Conservation (phyloP, 2,329 filamentous ascomycete genomes). For the Penicillium nordicum region DNA sequence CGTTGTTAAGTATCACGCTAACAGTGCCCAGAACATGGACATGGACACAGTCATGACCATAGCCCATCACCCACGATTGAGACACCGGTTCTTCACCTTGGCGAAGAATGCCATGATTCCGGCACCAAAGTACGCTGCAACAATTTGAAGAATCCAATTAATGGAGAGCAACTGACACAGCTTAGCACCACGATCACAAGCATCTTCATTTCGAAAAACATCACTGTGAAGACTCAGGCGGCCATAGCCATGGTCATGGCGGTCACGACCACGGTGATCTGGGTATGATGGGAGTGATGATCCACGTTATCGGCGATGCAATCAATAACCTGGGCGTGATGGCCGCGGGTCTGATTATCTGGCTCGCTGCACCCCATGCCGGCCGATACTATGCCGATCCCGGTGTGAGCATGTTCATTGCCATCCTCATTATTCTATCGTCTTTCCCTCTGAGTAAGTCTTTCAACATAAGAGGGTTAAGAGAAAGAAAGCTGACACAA, state of each 20-base stretch:
- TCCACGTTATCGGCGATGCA: constrained; percentile 70
- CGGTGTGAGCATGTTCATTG: constrained; percentile 64
- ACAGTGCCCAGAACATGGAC: constrained; percentile 19
- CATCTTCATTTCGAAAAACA: constrained; percentile 17
- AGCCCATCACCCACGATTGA: constrained; percentile 7
- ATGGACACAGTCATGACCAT: constrained; percentile 6
- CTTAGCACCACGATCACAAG: constrained; percentile 27
- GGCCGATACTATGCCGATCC: constrained; percentile 70
- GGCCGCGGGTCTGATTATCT: constrained; percentile 65
- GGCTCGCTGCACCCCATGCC: constrained; percentile 54
- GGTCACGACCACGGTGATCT: constrained; percentile 50
- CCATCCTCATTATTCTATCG: constrained; percentile 67
- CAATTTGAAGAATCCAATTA: not conserved
- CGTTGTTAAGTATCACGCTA: not conserved
- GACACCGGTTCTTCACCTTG: constrained; percentile 4
- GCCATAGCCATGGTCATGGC: constrained; percentile 21
- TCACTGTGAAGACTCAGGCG: constrained; percentile 3
- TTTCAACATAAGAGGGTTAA: not conserved
- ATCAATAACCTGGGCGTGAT: constrained; percentile 76
- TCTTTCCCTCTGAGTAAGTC: constrained; percentile 52
- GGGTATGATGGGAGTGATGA: constrained; percentile 67
- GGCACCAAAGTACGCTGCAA: constrained; percentile 12
- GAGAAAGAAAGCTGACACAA: not conserved
- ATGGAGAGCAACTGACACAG: not conserved
- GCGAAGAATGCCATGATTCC: constrained; percentile 9